Conservation (phyloP, 192 early-diverging fungal species). For the Entomortierella parvispora region DNA sequence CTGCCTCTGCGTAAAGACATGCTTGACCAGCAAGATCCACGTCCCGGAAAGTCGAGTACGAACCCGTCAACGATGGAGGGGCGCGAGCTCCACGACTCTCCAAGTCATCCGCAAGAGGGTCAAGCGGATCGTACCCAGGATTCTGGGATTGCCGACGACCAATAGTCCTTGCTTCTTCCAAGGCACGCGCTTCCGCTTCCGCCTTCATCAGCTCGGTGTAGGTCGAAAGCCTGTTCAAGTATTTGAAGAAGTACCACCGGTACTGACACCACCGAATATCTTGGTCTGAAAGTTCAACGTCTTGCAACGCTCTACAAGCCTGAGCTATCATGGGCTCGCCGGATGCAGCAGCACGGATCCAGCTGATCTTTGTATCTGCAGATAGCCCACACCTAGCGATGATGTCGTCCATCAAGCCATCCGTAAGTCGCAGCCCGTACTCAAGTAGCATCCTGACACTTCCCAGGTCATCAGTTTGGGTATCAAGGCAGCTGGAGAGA, state of each 20-base stretch:
- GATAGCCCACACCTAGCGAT: constrained; percentile 40
- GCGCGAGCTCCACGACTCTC: constrained; percentile 24
- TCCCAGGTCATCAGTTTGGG: constrained; percentile 37
- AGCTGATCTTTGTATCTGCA: constrained; percentile 23
- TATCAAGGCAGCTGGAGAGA: constrained; percentile 58
- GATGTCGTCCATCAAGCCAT: constrained; percentile 53
- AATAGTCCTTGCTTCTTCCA: constrained; percentile 12
- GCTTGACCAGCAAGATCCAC: constrained; percentile 68
- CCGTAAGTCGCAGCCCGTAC: constrained; percentile 64
- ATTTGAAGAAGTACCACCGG: constrained; percentile 66
- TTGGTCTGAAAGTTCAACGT: constrained; percentile 28
- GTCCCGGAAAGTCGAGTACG: constrained; percentile 69
- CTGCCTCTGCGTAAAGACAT: constrained; percentile 64
- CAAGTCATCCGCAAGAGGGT: constrained; percentile 22
- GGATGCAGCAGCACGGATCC: constrained; percentile 28
- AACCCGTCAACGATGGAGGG: constrained; percentile 51
- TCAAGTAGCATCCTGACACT: constrained; percentile 55
- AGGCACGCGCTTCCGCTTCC: constrained; percentile 22
- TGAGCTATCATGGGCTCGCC: constrained; percentile 11
- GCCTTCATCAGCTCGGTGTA: constrained; percentile 60
- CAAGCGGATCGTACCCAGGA: constrained; percentile 2
- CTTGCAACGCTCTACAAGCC: neutral
- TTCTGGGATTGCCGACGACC: neutral
- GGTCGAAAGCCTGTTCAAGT: constrained; percentile 70
- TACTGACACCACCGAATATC: constrained; percentile 58